A percentile compares a stretch with the other conserved stretches of the same genome.
Conservation (phyloP, 306 rosid genomes). For the Medicago arabica region DNA sequence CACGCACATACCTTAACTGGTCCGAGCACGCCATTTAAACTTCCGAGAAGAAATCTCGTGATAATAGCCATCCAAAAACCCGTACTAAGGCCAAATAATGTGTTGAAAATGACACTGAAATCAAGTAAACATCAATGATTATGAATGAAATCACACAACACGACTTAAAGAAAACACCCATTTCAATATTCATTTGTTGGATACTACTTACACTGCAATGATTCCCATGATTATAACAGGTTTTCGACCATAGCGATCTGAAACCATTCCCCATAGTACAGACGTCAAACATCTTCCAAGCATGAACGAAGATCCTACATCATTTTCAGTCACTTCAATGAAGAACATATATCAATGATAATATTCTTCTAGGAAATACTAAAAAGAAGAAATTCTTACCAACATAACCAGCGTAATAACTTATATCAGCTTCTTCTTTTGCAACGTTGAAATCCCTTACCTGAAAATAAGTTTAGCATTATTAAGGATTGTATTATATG, state of each 20-base stretch:
- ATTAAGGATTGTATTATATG: conserved; percentile 2
- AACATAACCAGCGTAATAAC: conserved; percentile 83
- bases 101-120: conserved; percentile 77
- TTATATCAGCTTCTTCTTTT: conserved; percentile 72
- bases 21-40: conserved; percentile 82
- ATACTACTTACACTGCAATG: conserved; percentile 56
- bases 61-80: conserved; percentile 87
- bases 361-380: not conserved
- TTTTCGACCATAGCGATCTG: conserved; percentile 92
- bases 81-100: conserved; percentile 89
- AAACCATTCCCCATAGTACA: conserved; percentile 72
- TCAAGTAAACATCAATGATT: conserved; percentile 24
- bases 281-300: conserved; percentile 84
- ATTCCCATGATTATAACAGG: conserved; percentile 70
- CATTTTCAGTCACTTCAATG: conserved; percentile 4
- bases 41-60: conserved; percentile 83
- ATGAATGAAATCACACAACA: not conserved
- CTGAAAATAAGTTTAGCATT: conserved; percentile 47
- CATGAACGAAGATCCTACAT: conserved; percentile 82
- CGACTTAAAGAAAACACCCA: conserved; percentile 2
- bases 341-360: conserved; percentile 1
- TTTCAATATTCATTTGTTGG: not conserved
- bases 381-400: conserved; percentile 51
- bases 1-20: conserved; percentile 69
- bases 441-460: conserved; percentile 84